phyloP scores from a whole-genome alignment of 2,329 filamentous ascomycete genomes.

The Hyphodiscus sp. region DNA sequence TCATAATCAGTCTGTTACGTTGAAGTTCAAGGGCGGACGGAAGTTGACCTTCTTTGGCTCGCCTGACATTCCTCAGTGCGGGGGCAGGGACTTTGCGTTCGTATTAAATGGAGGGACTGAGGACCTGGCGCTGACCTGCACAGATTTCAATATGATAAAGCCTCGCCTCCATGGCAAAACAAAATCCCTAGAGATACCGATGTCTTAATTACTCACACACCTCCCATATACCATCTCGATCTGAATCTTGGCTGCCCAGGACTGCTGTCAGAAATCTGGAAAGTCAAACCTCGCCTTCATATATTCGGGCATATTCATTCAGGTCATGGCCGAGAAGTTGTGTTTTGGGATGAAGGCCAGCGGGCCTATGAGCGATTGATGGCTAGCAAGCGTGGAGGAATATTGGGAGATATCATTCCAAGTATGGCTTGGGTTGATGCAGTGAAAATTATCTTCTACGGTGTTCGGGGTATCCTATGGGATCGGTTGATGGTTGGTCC shows the following conservation, averaged over 20 bases:
- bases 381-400: conserved; percentile 27
- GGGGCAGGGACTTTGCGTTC: conserved; percentile 60
- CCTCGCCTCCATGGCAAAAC: conserved; percentile 52
- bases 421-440: conserved; percentile 42
- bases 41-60: conserved; percentile 70
- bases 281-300: conserved; percentile 53
- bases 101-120: background rate
- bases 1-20: conserved; percentile 57
- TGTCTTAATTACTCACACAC: conserved; percentile 60
- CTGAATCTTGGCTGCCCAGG: conserved; percentile 51
- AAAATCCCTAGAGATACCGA: conserved; percentile 54
- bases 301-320: conserved; percentile 53
- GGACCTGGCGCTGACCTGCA: conserved; percentile 3
- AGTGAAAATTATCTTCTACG: conserved; percentile 43
- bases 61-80: conserved; percentile 71
- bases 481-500: conserved; percentile 45
- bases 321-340: conserved; percentile 50
- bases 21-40: conserved; percentile 55
- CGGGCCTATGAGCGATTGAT: conserved; percentile 28
- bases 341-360: conserved; percentile 58
- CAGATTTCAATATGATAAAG: conserved; percentile 53
- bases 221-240: conserved; percentile 49
- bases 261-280: conserved; percentile 51
- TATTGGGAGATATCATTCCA: conserved; percentile 28
- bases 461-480: conserved; percentile 52